Conservation (phyloP, 768 basidiomycete genomes). For the Psilocybe tampanensis region DNA sequence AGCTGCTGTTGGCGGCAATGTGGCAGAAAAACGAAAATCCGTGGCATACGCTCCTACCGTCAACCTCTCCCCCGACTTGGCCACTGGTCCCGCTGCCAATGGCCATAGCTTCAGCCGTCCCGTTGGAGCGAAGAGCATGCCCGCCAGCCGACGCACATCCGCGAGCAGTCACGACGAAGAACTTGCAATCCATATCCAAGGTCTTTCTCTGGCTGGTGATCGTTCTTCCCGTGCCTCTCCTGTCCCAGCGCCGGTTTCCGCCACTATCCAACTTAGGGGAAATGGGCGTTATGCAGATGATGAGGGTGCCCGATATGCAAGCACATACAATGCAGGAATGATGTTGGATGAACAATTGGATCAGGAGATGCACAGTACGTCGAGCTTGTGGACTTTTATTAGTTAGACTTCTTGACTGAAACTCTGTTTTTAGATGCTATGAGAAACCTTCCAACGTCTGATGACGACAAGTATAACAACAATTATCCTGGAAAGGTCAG, state of each 20-base stretch:
- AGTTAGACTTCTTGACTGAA: conserved; percentile 12
- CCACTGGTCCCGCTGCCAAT: conserved; percentile 42
- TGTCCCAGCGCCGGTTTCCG: conserved; percentile 49
- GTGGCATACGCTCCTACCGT: conserved; percentile 83
- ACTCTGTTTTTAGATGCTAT: conserved; percentile 67
- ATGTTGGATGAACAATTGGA: conserved; percentile 93
- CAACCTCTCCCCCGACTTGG: conserved; percentile 71
- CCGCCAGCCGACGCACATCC: conserved; percentile 86
- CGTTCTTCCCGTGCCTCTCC: conserved; percentile 59
- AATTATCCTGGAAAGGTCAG: conserved; percentile 66
- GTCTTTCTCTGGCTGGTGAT: conserved; percentile 69
- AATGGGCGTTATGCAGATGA: conserved; percentile 57
- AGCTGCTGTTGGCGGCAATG: conserved; percentile 63
- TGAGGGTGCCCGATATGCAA: conserved; percentile 60
- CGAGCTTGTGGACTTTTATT: not conserved
- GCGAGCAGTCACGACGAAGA: conserved; percentile 88
- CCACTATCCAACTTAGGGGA: conserved; percentile 54
- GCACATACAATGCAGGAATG: conserved; percentile 80
- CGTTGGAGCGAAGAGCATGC: conserved; percentile 89
- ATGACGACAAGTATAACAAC: conserved; percentile 82
- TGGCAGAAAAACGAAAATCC: conserved; percentile 82
- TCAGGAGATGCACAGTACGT: conserved; percentile 91
- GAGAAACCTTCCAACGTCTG: conserved; percentile 83
- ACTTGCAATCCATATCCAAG: conserved; percentile 73
- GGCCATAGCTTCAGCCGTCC: conserved; percentile 62